Evolutionary conservation across 2,329 filamentous ascomycete genomes (phyloP).

Genomic region (Epichloe glyceriae): DNA sequence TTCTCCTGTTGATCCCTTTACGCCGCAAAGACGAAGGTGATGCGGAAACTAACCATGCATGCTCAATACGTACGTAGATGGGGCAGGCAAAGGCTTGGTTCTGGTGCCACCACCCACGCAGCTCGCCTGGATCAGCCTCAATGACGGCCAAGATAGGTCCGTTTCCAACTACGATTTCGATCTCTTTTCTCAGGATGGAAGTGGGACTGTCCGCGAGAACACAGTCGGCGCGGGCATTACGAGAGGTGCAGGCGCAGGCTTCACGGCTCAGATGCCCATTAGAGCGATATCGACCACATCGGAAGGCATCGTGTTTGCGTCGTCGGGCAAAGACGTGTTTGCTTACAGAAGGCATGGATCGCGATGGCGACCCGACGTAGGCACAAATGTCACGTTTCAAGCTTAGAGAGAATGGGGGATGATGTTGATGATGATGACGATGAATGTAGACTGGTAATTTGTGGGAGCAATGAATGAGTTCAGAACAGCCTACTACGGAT

Average conservation of each 20-base stretch:
- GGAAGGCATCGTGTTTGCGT: slow-evolving; percentile 10
- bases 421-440: background rate
- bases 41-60: background rate
- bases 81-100: slow-evolving; percentile 1
- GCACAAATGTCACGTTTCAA: slow-evolving; percentile 1
- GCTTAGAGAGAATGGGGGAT: background rate
- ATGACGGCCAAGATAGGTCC: background rate
- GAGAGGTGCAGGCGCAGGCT: slow-evolving; percentile 2
- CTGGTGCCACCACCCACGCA: slow-evolving; percentile 5
- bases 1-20: background rate
- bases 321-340: slow-evolving; percentile 8
- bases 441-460: no score
- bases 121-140: slow-evolving; percentile 9
- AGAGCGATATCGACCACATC: slow-evolving; percentile 8
- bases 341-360: slow-evolving; percentile 6
- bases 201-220: slow-evolving; percentile 7
- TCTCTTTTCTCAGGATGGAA: slow-evolving; percentile 7
- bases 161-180: slow-evolving; percentile 7
- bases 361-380: slow-evolving; percentile 5
- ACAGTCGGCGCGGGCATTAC: slow-evolving; percentile 5
- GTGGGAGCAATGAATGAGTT: background rate
- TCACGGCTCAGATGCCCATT: slow-evolving; percentile 5
- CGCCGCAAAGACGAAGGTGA: background rate
- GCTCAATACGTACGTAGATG: slow-evolving; percentile 3
- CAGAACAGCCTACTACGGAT: no score